phyloP scores from a whole-genome alignment of 1,284 basidiomycete genomes.

The Rhodotorula sp. region DNA sequence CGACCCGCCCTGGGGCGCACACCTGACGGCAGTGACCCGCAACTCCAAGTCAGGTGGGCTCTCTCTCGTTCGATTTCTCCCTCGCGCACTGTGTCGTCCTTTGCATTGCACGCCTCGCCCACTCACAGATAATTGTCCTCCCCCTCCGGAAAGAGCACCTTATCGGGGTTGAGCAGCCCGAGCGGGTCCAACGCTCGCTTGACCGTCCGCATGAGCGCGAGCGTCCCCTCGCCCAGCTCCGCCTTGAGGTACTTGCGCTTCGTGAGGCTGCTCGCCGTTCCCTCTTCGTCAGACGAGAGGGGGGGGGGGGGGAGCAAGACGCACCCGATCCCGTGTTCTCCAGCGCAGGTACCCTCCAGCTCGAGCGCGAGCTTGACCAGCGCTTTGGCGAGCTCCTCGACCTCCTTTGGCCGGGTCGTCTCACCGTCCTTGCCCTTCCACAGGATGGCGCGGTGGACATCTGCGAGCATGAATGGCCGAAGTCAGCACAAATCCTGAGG shows the following conservation, averaged over 20 bases:
- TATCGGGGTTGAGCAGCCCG: slow-evolving; percentile 78
- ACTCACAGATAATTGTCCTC: neutral
- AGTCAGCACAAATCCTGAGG: no score
- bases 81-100: no score
- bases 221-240: slow-evolving; percentile 75
- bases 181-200: slow-evolving; percentile 74
- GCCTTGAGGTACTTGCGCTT: slow-evolving; percentile 60
- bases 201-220: slow-evolving; percentile 75
- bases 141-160: slow-evolving; percentile 51
- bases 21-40: no score
- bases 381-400: slow-evolving; percentile 30
- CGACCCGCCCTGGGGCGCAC: no score
- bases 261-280: slow-evolving; percentile 57
- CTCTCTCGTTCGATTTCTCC: no score
- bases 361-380: slow-evolving; percentile 34
- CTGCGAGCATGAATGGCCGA: neutral
- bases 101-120: neutral
- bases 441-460: slow-evolving; percentile 41
- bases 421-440: slow-evolving; percentile 28
- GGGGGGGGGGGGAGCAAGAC: neutral
- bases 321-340: slow-evolving; percentile 75
- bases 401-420: slow-evolving; percentile 25
- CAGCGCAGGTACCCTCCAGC: slow-evolving; percentile 32
- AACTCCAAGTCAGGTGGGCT: no score
- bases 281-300: neutral